Base-by-base conservation (phyloP, 2,329 filamentous ascomycete genomes). In the Orbilia brochopaga region DNA sequence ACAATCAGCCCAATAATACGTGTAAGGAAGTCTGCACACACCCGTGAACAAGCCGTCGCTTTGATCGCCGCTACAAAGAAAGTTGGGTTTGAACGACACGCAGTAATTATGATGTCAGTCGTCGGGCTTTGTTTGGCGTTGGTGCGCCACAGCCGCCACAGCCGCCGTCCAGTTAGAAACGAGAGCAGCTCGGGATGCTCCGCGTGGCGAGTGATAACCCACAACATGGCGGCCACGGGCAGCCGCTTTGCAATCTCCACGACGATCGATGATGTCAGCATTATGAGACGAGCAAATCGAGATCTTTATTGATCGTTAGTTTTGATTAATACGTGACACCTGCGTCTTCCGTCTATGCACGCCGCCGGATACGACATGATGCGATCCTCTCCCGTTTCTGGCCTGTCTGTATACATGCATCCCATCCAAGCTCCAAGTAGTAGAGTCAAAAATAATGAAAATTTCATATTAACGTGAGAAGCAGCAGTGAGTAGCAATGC, bases 81-180 rank as follows among this genome's bases (percentile, higher is more conserved):
- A 30, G 13, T 19, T 23, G 19, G 4, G 17, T 17, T 15, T 32
- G 50, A 30, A 53, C 2, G 50, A 15, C 15, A n/a, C 17, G 2
- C 19, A 23, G 44, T 48, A 48, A 48, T 42, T 53, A 72, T 72
- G 67, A 72, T 72, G 67, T 72, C 67, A 72, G 67, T 63, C 59
- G 55, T 6, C 19, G 46, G 19, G 23, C n/a, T 17, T 17, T 13
- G 11, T 42, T 42, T 42, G 44, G 44, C n/a, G 15, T 48, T 15
- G 44, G 8, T 44, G 51, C 37, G 59, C 66, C 66, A 70, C 66
- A 53, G 23, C 4, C 27, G 27, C 27, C 27, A 32, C 27, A 32
- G 3, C 27, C 27, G 27, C 27, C 27, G 27, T 8, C 27, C n/a
- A n/a, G n/a, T n/a, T n/a, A n/a, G n/a, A n/a, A n/a, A n/a, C n/a